These are phyloP conservation scores for Yamadazyma olivae DNA, from an alignment of 805 yeast genomes.

Conservation along the genomic window DNA sequence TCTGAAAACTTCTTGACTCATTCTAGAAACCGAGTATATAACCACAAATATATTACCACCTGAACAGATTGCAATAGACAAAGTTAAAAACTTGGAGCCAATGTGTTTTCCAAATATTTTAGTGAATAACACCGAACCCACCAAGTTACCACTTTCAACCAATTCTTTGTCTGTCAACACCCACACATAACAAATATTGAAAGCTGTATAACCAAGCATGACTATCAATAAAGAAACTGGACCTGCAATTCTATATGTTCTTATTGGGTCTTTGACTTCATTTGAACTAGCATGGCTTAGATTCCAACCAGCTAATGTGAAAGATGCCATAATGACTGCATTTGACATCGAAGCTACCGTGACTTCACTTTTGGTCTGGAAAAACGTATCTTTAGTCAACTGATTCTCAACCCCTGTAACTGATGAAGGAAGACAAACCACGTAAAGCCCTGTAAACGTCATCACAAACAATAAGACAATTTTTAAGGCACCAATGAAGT, in stretches of 20 bases:
- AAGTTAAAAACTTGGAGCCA: conserved; percentile 54
- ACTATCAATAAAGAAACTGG: conserved; percentile 50
- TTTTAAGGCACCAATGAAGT: conserved; percentile 60
- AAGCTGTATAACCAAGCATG: conserved; percentile 46
- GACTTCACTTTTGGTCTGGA: conserved; percentile 28
- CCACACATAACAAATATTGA: conserved; percentile 55
- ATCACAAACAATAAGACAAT: conserved; percentile 51
- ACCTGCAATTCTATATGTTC: conserved; percentile 60
- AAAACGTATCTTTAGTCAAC: conserved; percentile 29
- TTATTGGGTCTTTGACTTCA: conserved; percentile 57
- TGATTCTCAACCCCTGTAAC: conserved; percentile 44
- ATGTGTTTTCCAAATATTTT: conserved; percentile 50
- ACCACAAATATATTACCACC: conserved; percentile 64
- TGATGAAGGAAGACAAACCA: conserved; percentile 45
- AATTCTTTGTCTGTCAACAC: conserved; percentile 54
- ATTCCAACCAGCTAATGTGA: conserved; percentile 64
- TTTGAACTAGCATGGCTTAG: conserved; percentile 58
- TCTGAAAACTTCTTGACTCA: conserved; percentile 62
- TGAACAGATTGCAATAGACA: conserved; percentile 58
- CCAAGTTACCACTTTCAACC: conserved; percentile 51
- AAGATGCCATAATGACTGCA: conserved; percentile 56
- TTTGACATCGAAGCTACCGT: conserved; percentile 47
- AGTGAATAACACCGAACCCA: conserved; percentile 57
- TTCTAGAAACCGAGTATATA: conserved; percentile 54
- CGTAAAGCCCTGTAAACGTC: conserved; percentile 57